Percentiles rank a stretch among this genome's conserved stretches.
Conservation (phyloP, 2,329 filamentous ascomycete species). For the Colletotrichum trifolii region DNA sequence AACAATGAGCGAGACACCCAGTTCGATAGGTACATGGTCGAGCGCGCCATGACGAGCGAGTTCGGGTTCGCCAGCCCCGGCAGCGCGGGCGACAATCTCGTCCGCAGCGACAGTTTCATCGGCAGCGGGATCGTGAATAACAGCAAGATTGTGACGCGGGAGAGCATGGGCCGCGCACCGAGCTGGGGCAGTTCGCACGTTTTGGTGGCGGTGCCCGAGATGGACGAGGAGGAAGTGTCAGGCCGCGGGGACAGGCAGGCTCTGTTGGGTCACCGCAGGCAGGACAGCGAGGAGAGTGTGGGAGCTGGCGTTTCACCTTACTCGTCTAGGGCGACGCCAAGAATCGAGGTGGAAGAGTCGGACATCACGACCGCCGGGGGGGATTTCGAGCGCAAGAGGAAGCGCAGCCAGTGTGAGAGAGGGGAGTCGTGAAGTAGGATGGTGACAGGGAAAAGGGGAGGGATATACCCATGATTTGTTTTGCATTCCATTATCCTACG, state of each 20-base stretch:
- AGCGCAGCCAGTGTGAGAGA: slow-evolving; percentile 20
- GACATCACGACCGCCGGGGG: slow-evolving; percentile 39
- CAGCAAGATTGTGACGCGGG: slow-evolving; percentile 27
- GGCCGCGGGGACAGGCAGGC: slow-evolving; percentile 43
- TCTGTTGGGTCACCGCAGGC: slow-evolving; percentile 40
- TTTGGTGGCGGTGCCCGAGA: slow-evolving; percentile 53
- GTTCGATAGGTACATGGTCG: slow-evolving; percentile 44
- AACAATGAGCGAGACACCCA: slow-evolving; percentile 44
- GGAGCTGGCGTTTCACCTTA: slow-evolving; percentile 5
- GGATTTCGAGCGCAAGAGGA: slow-evolving; percentile 45
- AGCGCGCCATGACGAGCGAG: slow-evolving; percentile 46
- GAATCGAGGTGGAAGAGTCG: slow-evolving; percentile 38
- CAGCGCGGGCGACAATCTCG: slow-evolving; percentile 24
- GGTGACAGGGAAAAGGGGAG: background rate
- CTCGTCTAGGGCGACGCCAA: slow-evolving; percentile 2
- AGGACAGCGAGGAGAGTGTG: slow-evolving; percentile 19
- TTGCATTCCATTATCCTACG: slow-evolving; percentile 3
- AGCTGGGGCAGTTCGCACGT: slow-evolving; percentile 52
- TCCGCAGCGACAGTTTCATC: slow-evolving; percentile 43
- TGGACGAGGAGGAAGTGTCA: slow-evolving; percentile 45
- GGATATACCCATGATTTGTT: slow-evolving; percentile 29
- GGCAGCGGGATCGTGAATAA: slow-evolving; percentile 38
- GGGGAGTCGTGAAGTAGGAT: background rate
- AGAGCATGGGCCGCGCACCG: slow-evolving; percentile 43
- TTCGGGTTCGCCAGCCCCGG: slow-evolving; percentile 45